Evolutionary conservation across 2,329 filamentous ascomycete genomes (phyloP).

Genomic region (Septoria linicola): DNA sequence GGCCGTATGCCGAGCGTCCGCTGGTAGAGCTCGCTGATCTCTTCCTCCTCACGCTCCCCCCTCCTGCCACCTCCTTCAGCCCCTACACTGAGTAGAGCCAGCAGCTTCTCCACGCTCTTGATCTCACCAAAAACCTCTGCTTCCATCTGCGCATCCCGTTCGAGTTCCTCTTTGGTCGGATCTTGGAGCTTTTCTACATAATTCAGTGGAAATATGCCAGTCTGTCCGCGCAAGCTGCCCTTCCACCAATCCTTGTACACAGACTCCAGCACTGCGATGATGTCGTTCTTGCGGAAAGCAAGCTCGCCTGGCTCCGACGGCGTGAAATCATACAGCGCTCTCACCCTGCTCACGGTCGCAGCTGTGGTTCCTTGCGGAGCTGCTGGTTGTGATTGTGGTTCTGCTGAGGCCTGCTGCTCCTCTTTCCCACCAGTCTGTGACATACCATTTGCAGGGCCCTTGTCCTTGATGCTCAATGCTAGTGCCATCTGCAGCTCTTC

Average conservation of each 20-base stretch:
- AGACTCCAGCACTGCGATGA: slow-evolving; percentile 94
- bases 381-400: slow-evolving; percentile 43
- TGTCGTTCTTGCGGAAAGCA: slow-evolving; percentile 93
- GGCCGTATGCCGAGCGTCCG: slow-evolving; percentile 90
- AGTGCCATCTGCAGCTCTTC: slow-evolving; percentile 96
- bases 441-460: slow-evolving; percentile 45
- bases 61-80: slow-evolving; percentile 59
- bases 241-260: slow-evolving; percentile 99
- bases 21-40: slow-evolving; percentile 88
- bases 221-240: slow-evolving; percentile 88
- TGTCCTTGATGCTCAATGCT: slow-evolving; percentile 88
- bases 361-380: slow-evolving; percentile 76
- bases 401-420: slow-evolving; percentile 34
- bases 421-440: slow-evolving; percentile 23
- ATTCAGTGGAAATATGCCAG: slow-evolving; percentile 96
- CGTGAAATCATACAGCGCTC: slow-evolving; percentile 90
- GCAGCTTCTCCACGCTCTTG: slow-evolving; percentile 74
- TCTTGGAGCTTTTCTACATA: slow-evolving; percentile 98
- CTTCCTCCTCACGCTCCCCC: slow-evolving; percentile 72
- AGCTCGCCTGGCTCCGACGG: slow-evolving; percentile 92
- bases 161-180: slow-evolving; percentile 88
- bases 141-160: slow-evolving; percentile 95
- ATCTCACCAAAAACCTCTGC: slow-evolving; percentile 74
- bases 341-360: slow-evolving; percentile 90
- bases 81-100: slow-evolving; percentile 87